Evolutionary conservation across 2,329 filamentous ascomycete species (phyloP).

Genomic region (Tolypocladium cylindrosporum): DNA sequence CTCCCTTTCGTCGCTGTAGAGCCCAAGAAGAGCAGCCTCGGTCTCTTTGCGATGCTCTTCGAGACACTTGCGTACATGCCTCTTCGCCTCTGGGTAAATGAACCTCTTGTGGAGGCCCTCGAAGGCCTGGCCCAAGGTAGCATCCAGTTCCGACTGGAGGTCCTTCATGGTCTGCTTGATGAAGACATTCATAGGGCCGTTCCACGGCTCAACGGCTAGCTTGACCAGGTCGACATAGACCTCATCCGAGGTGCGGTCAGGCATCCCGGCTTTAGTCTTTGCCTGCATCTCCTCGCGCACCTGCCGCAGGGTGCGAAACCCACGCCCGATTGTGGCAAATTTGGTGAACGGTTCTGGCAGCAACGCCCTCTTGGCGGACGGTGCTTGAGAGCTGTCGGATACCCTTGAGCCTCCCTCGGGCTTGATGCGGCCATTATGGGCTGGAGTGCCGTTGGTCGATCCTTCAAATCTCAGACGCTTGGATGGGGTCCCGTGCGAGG

Average conservation of each 20-base stretch:
- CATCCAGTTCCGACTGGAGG: slow-evolving; percentile 34
- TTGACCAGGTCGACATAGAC: slow-evolving; percentile 50
- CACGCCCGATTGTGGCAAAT: slow-evolving; percentile 27
- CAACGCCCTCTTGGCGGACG: slow-evolving; percentile 3
- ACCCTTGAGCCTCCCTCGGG: slow-evolving; percentile 18
- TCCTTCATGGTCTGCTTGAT: slow-evolving; percentile 36
- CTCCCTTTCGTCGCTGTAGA: slow-evolving; percentile 42
- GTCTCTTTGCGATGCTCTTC: slow-evolving; percentile 26
- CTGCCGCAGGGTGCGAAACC: slow-evolving; percentile 34
- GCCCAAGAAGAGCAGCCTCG: slow-evolving; percentile 25
- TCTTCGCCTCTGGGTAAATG: slow-evolving; percentile 37
- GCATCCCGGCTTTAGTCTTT: slow-evolving; percentile 47
- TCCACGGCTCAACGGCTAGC: slow-evolving; percentile 50
- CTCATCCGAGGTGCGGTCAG: slow-evolving; percentile 46
- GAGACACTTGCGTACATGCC: slow-evolving; percentile 35
- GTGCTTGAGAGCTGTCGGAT: slow-evolving; percentile 3
- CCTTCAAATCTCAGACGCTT: slow-evolving; percentile 19
- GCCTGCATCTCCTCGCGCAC: slow-evolving; percentile 45
- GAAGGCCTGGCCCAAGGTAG: slow-evolving; percentile 37
- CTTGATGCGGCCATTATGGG: slow-evolving; percentile 21
- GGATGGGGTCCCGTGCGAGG: slow-evolving; percentile 19
- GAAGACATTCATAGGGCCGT: slow-evolving; percentile 38
- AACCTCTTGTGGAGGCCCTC: slow-evolving; percentile 33
- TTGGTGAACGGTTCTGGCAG: slow-evolving; percentile 27
- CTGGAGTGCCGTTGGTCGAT: background rate